Evolutionary conservation across 2,329 filamentous ascomycete genomes (phyloP).

Genomic region (Penicillium sclerotiorum): DNA sequence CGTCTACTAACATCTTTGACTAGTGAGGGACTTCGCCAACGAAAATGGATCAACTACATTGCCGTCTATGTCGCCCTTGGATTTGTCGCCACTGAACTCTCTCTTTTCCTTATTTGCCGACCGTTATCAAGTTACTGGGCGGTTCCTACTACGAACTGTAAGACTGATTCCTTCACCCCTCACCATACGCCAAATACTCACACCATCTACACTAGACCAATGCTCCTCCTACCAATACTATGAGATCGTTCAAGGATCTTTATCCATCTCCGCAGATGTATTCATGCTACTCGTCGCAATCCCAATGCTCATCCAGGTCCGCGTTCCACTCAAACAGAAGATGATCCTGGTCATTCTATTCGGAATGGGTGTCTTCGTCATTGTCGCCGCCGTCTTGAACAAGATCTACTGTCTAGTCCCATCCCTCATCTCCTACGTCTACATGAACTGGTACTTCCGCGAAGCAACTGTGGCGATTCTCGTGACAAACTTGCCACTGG

Average conservation of each 20-base stretch:
- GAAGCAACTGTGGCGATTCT: slow-evolving; percentile 49
- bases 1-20: slow-evolving; percentile 22
- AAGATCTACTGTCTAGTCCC: slow-evolving; percentile 53
- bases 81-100: slow-evolving; percentile 53
- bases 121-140: slow-evolving; percentile 56
- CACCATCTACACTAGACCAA: slow-evolving; percentile 32
- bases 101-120: slow-evolving; percentile 55
- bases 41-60: slow-evolving; percentile 40
- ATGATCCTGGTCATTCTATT: slow-evolving; percentile 47
- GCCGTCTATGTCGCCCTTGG: slow-evolving; percentile 48
- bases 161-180: slow-evolving; percentile 1
- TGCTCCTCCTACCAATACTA: slow-evolving; percentile 50
- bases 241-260: slow-evolving; percentile 48
- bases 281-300: slow-evolving; percentile 48
- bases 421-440: slow-evolving; percentile 43
- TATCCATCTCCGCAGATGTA: slow-evolving; percentile 49
- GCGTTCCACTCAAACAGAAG: slow-evolving; percentile 46
- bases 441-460: slow-evolving; percentile 54
- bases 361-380: slow-evolving; percentile 50
- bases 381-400: slow-evolving; percentile 53
- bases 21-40: slow-evolving; percentile 35
- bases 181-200: not conserved
- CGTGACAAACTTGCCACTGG: slow-evolving; percentile 55
- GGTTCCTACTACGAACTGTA: slow-evolving; percentile 46
- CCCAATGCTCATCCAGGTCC: slow-evolving; percentile 45